phyloP scores from a whole-genome alignment of 345 rosid species.

The Crucihimalaya himalaica region DNA sequence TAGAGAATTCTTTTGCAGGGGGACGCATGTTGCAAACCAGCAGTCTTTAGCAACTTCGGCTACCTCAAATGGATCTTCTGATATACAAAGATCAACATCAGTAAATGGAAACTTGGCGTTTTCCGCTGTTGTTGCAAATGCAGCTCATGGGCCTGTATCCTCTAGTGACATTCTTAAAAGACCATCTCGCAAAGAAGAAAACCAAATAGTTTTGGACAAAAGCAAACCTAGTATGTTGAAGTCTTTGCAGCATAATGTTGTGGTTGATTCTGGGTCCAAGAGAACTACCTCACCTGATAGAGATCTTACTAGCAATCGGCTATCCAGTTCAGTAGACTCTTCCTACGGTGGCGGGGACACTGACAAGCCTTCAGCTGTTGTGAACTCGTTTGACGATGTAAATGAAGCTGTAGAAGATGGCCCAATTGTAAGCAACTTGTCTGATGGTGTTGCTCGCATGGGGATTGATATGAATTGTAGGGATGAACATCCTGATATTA shows the following conservation, averaged over 20 bases:
- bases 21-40: slow-evolving; percentile 57
- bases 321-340: slow-evolving; percentile 38
- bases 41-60: slow-evolving; percentile 41
- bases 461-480: slow-evolving; percentile 44
- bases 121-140: slow-evolving; percentile 47
- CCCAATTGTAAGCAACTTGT: slow-evolving; percentile 40
- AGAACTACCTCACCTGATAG: slow-evolving; percentile 37
- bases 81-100: slow-evolving; percentile 50
- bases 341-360: slow-evolving; percentile 34
- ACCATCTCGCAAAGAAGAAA: slow-evolving; percentile 43
- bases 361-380: slow-evolving; percentile 28
- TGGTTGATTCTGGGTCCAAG: slow-evolving; percentile 42
- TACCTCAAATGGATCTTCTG: slow-evolving; percentile 56
- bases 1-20: slow-evolving; percentile 46
- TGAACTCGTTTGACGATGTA: slow-evolving; percentile 32
- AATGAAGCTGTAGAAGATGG: slow-evolving; percentile 30
- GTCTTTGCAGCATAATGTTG: slow-evolving; percentile 41
- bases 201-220: slow-evolving; percentile 26
- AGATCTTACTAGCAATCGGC: slow-evolving; percentile 37
- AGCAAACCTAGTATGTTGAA: slow-evolving; percentile 42
- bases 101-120: slow-evolving; percentile 44
- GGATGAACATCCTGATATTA: slow-evolving; percentile 41
- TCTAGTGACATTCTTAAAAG: slow-evolving; percentile 42
- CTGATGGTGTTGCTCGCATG: slow-evolving; percentile 45
- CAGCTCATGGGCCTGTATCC: slow-evolving; percentile 42